Evolutionary conservation across 1,139 yeast species (phyloP), one percentile per base, ranked within the genome.

Genomic region (Taphrina betulina): DNA sequence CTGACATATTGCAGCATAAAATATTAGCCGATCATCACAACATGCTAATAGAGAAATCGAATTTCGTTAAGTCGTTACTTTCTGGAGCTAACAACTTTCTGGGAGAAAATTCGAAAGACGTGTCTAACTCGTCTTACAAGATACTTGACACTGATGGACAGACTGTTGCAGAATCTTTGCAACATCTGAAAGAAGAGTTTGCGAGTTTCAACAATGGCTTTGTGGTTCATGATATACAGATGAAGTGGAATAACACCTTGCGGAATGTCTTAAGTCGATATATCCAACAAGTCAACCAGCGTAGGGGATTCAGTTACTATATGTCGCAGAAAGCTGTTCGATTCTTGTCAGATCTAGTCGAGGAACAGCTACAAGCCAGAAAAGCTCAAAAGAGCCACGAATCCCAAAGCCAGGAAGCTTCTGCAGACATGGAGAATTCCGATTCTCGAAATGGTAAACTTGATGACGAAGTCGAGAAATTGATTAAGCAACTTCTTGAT

Each of bases 191-290:
- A 23, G 28, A 22, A 8, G 46, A 50, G 23, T 28, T 38, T 22
- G 44, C 45, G 20, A 61, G 58, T 14, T 88, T 82, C 70, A 83
- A 82, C 61, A 90, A 92, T 66, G 73, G 94, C 54, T 90, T 85
- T 66, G 81, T 85, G 60, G 74, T 90, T 29, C 95, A 89, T 65
- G 82, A 85, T 62, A 76, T 89, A 67, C 80, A 82, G 63, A 67
- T 89, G 65, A 84, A 81, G 62, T 89, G 96, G 96, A 83, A 85
- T 66, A 83, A 85, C 60, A 68, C 72, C 5, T 74, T 83, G 10
- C 74, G 95, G 53, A 80, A 85, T 62, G 75, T 79, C 33, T 72
- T 88, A 55, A 74, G 78, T 62, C 76, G 79, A 37, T 87, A 86
- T 64, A 68, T 83, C 35, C 84, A 83, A 59, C 75, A 79, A 52